These are phyloP conservation scores for Cynanchum wilfordii DNA, from an alignment of 257 asterid genomes.

Conservation along the genomic window DNA sequence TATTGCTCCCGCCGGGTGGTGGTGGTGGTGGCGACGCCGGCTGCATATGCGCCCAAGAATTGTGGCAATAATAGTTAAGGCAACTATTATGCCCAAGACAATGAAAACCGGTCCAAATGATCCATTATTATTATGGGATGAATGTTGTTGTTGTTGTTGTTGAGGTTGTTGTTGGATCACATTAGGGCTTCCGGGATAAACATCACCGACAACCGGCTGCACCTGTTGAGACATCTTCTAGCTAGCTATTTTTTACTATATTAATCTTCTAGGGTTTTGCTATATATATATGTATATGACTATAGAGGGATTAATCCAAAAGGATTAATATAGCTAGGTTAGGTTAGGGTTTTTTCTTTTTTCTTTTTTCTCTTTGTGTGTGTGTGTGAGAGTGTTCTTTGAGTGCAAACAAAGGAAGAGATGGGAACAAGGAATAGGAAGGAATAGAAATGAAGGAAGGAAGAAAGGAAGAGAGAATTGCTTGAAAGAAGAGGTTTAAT, in stretches of 20 bases:
- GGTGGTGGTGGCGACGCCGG: constrained; percentile 29
- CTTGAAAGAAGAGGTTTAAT: neutral
- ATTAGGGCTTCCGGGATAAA: constrained; percentile 38
- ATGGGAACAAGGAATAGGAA: constrained; percentile 15
- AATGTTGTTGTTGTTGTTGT: constrained; percentile 19
- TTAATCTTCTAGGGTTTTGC: neutral
- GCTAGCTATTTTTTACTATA: neutral
- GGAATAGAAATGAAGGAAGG: too few relatives aligned
- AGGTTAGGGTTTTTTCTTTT: too few relatives aligned
- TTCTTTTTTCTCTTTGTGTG: too few relatives aligned
- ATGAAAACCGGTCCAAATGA: constrained; percentile 73
- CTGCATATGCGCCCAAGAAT: constrained; percentile 66
- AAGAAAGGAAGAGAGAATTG: neutral
- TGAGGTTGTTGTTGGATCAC: constrained; percentile 16
- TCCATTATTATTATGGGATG: constrained; percentile 46
- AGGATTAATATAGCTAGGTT: too few relatives aligned
- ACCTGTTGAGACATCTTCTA: constrained; percentile 34
- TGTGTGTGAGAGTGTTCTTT: constrained; percentile 22
- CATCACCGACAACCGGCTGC: constrained; percentile 36
- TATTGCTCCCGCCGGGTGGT: neutral
- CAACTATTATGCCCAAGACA: constrained; percentile 64
- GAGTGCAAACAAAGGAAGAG: constrained; percentile 39
- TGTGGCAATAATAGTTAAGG: constrained; percentile 56
- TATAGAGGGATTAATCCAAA: too few relatives aligned
- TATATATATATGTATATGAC: neutral